These are phyloP conservation scores for Debaryomyces subglobosus DNA, from an alignment of 1,139 yeast species.

Conservation along the genomic window DNA sequence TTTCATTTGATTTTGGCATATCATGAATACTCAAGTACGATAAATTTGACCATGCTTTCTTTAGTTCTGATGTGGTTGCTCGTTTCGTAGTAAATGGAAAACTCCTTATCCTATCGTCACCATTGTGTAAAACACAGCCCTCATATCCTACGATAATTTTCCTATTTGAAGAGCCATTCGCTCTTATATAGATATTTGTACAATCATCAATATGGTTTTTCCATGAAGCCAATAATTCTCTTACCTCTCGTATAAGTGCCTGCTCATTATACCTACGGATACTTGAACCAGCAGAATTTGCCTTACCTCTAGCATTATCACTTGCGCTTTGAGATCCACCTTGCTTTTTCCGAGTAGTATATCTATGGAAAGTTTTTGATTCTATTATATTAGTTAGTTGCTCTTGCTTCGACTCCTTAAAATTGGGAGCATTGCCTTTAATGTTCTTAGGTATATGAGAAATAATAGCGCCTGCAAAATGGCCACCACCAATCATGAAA, in stretches of 20 bases:
- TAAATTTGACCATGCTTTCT: slow-evolving; percentile 81
- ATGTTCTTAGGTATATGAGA: slow-evolving; percentile 65
- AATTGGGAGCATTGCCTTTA: slow-evolving; percentile 54
- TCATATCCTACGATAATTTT: slow-evolving; percentile 70
- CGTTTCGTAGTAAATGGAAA: slow-evolving; percentile 91
- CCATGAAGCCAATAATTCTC: slow-evolving; percentile 72
- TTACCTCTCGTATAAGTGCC: slow-evolving; percentile 75
- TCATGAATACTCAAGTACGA: slow-evolving; percentile 60
- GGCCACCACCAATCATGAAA: slow-evolving; percentile 97
- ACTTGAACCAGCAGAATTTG: slow-evolving; percentile 93
- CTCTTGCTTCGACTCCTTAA: slow-evolving; percentile 46
- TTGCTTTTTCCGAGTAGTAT: slow-evolving; percentile 94
- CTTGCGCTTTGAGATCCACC: slow-evolving; percentile 96
- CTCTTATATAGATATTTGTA: slow-evolving; percentile 76
- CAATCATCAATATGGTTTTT: slow-evolving; percentile 57
- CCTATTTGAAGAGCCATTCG: slow-evolving; percentile 73
- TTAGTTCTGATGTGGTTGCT: slow-evolving; percentile 82
- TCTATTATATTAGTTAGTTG: slow-evolving; percentile 68
- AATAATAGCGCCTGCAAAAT: slow-evolving; percentile 93
- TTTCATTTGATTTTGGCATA: slow-evolving; percentile 53
- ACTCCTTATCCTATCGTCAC: slow-evolving; percentile 61
- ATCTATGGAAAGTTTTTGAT: slow-evolving; percentile 90
- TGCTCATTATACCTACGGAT: slow-evolving; percentile 89
- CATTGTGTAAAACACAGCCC: slow-evolving; percentile 48
- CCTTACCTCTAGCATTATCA: slow-evolving; percentile 92